A percentile compares a stretch with the other conserved stretches of the same genome.
Conservation (phyloP, 2,329 filamentous ascomycete genomes). For the Gremmenia infestans region DNA sequence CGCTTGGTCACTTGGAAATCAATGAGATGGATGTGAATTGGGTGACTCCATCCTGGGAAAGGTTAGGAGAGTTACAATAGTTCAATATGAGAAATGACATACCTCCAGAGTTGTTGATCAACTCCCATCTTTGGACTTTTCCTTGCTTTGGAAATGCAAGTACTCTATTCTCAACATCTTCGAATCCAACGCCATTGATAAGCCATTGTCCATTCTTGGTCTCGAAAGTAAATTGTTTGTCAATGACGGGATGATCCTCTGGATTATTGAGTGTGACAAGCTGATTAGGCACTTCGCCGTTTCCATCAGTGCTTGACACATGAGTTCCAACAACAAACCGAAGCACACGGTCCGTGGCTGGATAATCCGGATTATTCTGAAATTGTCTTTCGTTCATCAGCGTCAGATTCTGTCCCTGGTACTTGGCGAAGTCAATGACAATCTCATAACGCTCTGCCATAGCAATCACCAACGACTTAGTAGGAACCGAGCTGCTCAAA, state of each 20-base stretch:
- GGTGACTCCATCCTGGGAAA: slow-evolving; percentile 15
- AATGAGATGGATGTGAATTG: slow-evolving; percentile 52
- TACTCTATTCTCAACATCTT: slow-evolving; percentile 43
- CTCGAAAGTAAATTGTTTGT: slow-evolving; percentile 44
- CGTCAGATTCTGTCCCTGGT: slow-evolving; percentile 44
- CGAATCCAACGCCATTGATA: slow-evolving; percentile 47
- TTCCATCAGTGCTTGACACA: slow-evolving; percentile 23
- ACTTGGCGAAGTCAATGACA: slow-evolving; percentile 49
- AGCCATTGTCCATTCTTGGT: slow-evolving; percentile 41
- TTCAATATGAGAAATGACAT: neutral
- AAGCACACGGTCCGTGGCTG: slow-evolving; percentile 48
- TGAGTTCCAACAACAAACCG: slow-evolving; percentile 34
- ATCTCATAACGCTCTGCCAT: slow-evolving; percentile 56
- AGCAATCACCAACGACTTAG: slow-evolving; percentile 40
- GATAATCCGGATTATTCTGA: slow-evolving; percentile 43
- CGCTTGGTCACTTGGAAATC: slow-evolving; percentile 51
- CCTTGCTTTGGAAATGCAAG: slow-evolving; percentile 44
- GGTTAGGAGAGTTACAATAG: neutral
- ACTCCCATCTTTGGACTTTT: slow-evolving; percentile 39
- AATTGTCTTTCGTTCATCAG: slow-evolving; percentile 39
- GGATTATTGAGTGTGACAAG: slow-evolving; percentile 39
- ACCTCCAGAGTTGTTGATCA: slow-evolving; percentile 17
- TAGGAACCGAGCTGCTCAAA: slow-evolving; percentile 39
- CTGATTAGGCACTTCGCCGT: slow-evolving; percentile 29
- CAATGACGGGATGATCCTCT: slow-evolving; percentile 31